Evolutionary conservation across 2,329 filamentous ascomycete species (phyloP), one percentile per base, ranked within the genome.

Genomic region (Metarhizium humberi): DNA sequence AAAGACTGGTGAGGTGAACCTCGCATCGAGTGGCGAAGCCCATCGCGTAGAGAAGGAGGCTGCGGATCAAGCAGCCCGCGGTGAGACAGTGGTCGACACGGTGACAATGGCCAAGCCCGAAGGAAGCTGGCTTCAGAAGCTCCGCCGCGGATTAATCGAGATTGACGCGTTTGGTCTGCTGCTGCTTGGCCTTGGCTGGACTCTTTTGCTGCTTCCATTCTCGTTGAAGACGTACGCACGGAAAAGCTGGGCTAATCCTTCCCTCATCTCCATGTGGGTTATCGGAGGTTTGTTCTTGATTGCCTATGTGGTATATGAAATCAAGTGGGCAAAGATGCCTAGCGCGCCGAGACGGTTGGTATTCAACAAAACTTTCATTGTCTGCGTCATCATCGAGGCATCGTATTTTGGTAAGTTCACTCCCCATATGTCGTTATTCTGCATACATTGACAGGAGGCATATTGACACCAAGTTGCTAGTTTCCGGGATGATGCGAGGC

Each of bases 161-260:
- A 66, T 66, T 45, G 64, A 67, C 49, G 62, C 64, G 1, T 59
- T 66, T 49, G 78, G 78, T 2, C 65, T 75, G 2, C 50, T 76
- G 16, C 66, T 81, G 1, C 72, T 81, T 38, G 73, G 70, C 20
- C 73, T 71, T 36, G 78, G 77, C 0, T 76, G 78, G 56, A 71
- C 74, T 0, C 68, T 88, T 10, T 80, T 90, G 61, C 72, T 90
- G n/a, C 76, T 90, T 3, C 84, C 86, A 0, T 82, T 90, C 67
- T 85, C 76, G 6, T 74, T 90, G 18, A 71, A 71, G 51, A 68
- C 67, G 3, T 69, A 73, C 47, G 72, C 73, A 53, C 57, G 66
- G 2, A 59, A 72, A 32, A 62, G 63, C 3, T 79, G 75, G 75
- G 60, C 60, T 29, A 71, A 71, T n/a, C 66, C 67, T 14, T 67